Percentiles rank a stretch among this genome's conserved stretches.
phyloP scores from a whole-genome alignment of 306 rosid species.

The Gastrolobium villosum region DNA sequence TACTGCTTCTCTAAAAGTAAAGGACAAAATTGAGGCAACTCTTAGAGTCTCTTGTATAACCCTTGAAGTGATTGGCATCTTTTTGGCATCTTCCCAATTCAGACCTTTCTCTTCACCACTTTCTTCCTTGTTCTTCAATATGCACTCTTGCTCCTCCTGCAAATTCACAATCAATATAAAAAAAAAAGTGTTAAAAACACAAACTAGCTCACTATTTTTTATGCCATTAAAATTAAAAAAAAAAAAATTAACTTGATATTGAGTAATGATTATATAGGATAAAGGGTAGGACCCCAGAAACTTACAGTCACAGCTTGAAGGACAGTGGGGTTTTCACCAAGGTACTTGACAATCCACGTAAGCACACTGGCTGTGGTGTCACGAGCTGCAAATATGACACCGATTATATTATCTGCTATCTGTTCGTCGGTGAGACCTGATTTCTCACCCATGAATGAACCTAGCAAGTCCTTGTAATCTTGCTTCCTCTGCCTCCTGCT shows the following conservation, averaged over 20 bases:
- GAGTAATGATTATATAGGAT: conserved; percentile 22
- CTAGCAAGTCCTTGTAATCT: conserved; percentile 74
- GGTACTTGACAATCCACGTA: conserved; percentile 93
- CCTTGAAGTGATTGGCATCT: conserved; percentile 84
- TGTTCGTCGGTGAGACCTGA: conserved; percentile 90
- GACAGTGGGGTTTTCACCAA: conserved; percentile 81
- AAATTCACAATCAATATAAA: neutral
- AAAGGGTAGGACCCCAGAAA: conserved; percentile 50
- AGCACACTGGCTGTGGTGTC: conserved; percentile 97
- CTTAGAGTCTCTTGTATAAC: conserved; percentile 96
- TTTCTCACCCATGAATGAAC: conserved; percentile 85
- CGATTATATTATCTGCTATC: conserved; percentile 91
- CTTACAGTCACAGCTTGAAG: conserved; percentile 91
- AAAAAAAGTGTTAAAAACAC: neutral
- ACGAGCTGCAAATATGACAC: conserved; percentile 95
- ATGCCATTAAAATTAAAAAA: conserved; percentile 9
- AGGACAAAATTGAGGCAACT: conserved; percentile 89
- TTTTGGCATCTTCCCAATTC: conserved; percentile 83
- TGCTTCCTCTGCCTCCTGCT: conserved; percentile 67
- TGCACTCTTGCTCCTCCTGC: conserved; percentile 85
- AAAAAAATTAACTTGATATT: neutral
- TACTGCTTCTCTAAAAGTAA: conserved; percentile 95
- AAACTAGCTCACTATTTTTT: neutral
- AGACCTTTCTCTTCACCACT: conserved; percentile 62
- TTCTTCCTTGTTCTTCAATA: conserved; percentile 62